phyloP scores from a whole-genome alignment of 805 yeast species.

The Schizosaccharomyces lindneri region DNA sequence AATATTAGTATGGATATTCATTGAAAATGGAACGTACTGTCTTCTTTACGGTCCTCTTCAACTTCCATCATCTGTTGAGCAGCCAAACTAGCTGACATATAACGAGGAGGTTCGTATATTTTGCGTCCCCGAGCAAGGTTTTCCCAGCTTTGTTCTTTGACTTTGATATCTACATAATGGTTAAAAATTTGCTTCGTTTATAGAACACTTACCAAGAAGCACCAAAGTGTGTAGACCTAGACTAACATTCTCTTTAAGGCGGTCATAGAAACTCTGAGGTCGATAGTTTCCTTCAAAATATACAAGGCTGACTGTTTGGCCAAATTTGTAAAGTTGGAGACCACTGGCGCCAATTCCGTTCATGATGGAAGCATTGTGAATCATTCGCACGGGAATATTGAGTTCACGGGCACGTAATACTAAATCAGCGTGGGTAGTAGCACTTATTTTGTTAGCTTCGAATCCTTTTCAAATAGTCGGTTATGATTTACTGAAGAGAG shows the following conservation, averaged over 20 bases:
- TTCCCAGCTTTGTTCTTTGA: slow-evolving; percentile 85
- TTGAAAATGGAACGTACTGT: slow-evolving; percentile 18
- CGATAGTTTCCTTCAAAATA: slow-evolving; percentile 90
- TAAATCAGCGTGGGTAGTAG: slow-evolving; percentile 90
- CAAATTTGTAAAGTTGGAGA: slow-evolving; percentile 76
- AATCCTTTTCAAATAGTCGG: no score
- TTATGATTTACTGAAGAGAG: no score
- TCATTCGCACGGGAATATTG: slow-evolving; percentile 49
- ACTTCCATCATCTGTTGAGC: slow-evolving; percentile 70
- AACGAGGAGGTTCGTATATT: slow-evolving; percentile 90
- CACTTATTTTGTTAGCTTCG: slow-evolving; percentile 14
- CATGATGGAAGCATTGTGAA: slow-evolving; percentile 94
- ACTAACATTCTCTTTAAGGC: slow-evolving; percentile 65
- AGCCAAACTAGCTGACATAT: slow-evolving; percentile 79
- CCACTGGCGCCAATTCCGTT: slow-evolving; percentile 98
- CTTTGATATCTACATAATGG: slow-evolving; percentile 36
- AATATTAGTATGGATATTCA: neutral
- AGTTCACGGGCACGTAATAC: slow-evolving; percentile 75
- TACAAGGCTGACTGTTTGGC: slow-evolving; percentile 90
- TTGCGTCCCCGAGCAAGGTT: slow-evolving; percentile 80
- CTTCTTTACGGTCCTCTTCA: slow-evolving; percentile 50
- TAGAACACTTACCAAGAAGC: slow-evolving; percentile 25
- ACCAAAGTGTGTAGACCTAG: slow-evolving; percentile 81
- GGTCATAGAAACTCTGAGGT: slow-evolving; percentile 84
- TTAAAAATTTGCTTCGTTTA: neutral